phyloP scores from a whole-genome alignment of 257 asterid genomes.

The Jasminum sambac region DNA sequence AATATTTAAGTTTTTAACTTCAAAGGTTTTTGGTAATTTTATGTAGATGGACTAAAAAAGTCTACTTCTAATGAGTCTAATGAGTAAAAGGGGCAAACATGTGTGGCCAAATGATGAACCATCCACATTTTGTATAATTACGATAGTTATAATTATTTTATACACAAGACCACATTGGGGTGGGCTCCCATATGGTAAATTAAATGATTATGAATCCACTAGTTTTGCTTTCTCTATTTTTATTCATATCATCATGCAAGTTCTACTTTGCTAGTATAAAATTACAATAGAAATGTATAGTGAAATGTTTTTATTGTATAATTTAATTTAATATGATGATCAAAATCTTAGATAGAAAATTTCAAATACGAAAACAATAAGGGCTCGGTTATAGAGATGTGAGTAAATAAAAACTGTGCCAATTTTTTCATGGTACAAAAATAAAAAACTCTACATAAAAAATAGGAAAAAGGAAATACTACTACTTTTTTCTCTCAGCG shows the following conservation, averaged over 20 bases:
- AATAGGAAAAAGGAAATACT: too few relatives aligned
- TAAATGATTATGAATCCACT: slow-evolving; percentile 23
- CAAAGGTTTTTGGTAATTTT: not conserved
- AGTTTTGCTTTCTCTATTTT: slow-evolving; percentile 5
- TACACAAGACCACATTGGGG: slow-evolving; percentile 14
- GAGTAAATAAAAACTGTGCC: too few relatives aligned
- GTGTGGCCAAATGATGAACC: slow-evolving; percentile 33
- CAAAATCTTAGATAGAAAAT: slow-evolving; percentile 8
- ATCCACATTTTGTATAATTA: slow-evolving; percentile 28
- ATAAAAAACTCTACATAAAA: too few relatives aligned
- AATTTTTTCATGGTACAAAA: too few relatives aligned
- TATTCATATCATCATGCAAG: not conserved
- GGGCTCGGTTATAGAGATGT: too few relatives aligned
- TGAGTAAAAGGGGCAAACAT: slow-evolving; percentile 15
- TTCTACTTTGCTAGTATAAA: slow-evolving; percentile 11
- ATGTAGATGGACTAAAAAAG: slow-evolving; percentile 3
- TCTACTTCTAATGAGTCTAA: slow-evolving; percentile 16
- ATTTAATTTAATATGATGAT: not conserved
- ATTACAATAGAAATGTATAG: not conserved
- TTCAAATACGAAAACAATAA: too few relatives aligned
- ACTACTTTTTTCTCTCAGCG: too few relatives aligned
- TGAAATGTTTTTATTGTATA: not conserved
- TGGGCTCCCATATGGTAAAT: not conserved
- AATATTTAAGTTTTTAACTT: slow-evolving; percentile 17
- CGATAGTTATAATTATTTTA: slow-evolving; percentile 5